Conservation (phyloP, 805 yeast species). For the Debaryomyces prosopidis region DNA sequence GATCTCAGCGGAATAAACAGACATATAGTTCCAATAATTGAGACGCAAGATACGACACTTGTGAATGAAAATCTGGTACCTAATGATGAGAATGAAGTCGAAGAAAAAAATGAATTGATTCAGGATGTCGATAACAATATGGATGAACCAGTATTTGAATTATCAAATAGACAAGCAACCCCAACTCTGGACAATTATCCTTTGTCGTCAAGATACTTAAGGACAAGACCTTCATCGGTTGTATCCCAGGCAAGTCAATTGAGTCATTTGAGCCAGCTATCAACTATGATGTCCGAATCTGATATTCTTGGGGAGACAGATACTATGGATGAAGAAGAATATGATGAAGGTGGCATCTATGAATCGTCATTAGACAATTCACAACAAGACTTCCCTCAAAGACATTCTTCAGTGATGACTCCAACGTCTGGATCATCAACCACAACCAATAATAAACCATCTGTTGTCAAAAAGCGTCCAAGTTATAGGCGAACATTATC, state of each 20-base stretch:
- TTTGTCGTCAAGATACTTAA: conserved; percentile 3
- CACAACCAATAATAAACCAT: not conserved
- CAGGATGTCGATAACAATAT: not conserved
- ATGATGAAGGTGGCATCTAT: conserved; percentile 36
- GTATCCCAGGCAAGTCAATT: conserved; percentile 40
- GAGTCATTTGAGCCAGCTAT: conserved; percentile 42
- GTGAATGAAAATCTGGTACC: not conserved
- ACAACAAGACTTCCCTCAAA: conserved; percentile 20
- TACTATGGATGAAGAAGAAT: conserved; percentile 36
- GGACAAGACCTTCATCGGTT: conserved; percentile 41
- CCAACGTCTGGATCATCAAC: conserved; percentile 11
- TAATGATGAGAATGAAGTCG: not conserved
- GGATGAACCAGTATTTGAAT: not conserved
- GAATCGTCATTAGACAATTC: conserved; percentile 40
- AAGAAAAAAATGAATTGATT: not conserved
- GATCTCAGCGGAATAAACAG: not conserved
- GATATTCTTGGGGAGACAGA: conserved; percentile 43
- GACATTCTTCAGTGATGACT: conserved; percentile 12
- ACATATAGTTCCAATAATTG: not conserved
- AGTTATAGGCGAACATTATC: conserved; percentile 30
- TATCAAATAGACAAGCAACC: conserved; percentile 6
- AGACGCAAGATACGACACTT: not conserved
- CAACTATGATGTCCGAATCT: conserved; percentile 43
- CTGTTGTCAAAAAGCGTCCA: conserved; percentile 23
- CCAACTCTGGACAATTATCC: conserved; percentile 9